Base-by-base conservation (phyloP, 2,329 filamentous ascomycete genomes). In the Arthrobotrys entomopaga region DNA sequence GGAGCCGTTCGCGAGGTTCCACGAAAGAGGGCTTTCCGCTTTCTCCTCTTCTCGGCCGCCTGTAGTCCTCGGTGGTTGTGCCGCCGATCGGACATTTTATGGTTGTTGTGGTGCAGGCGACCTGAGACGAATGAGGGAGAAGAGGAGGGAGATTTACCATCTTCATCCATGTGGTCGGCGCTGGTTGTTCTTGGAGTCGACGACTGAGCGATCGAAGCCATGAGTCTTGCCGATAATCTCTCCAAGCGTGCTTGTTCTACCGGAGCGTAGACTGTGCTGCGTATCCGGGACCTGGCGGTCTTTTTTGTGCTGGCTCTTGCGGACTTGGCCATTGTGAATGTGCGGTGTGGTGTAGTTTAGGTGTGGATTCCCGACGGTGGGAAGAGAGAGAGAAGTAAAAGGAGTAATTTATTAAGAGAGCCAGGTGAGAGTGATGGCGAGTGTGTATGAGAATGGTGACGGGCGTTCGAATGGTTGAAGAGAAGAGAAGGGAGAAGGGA, bases 121-220 rank as follows among this genome's bases (percentile, higher is more conserved):
- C 29, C 6, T 10, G 29, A 34, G 8, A 38, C 53, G 34, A 38
- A 19, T 0, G 60, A 54, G 58, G 70, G 46, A 38, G 56, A 24
- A 64, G 70, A 59, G 49, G 40, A 65, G 69, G 69, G 69, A 73
- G 69, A 73, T 64, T 74, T 74, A 74, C 70, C 70, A 67, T 74
- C 70, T 63, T 74, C 70, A 65, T 74, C 70, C 70, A 74, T 74
- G 50, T 67, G 70, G 52, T 74, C 70, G 64, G 63, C 63, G 52
- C 46, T 74, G 5, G 63, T 52, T 58, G 63, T 74, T 40, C 63
- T 63, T 40, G 70, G 65, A 19, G 61, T 61, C 19, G 69, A 58
- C 22, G 70, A 66, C 59, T 69, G 65, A 29, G 58, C 53, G 53
- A 75, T 75, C 38, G 67, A 65, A 40, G 64, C 71, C 58, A 69